Evolutionary conservation across 164 flowering plant genomes (phyloP), one percentile per base, ranked within the genome.

Genomic region (Hamamelis virginiana): DNA sequence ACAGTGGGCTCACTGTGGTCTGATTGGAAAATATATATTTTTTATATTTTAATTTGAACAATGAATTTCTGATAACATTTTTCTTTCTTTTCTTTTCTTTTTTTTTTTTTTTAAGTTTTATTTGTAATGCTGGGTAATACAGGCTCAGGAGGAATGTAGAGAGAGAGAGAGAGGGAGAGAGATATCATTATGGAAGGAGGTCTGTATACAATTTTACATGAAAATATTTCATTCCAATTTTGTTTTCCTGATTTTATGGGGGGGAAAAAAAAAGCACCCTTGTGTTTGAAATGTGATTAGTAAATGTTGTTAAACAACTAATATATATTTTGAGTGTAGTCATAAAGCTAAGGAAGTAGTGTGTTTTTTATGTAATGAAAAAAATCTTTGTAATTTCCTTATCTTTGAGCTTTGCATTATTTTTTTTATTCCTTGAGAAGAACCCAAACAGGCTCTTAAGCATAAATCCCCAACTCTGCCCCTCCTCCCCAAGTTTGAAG

Each of bases 1-100:
- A 80, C 81, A 77, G 66, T 77, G 88, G 68, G 45, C 65, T 74
- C 45, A 78, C 87, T 27, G 75, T 79, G 27, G 79, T 84, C 44
- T 78, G 68, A 74, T 64, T 60, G 12, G 50, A 15, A 59, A 70
- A 8, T 25, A 65, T 25, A 60, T 18, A 38, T 59, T 33, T 15
- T 26, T 62, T 26, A 67, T 8, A 2, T 50, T 59, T 0, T 18
- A 18, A 59, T 65, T 38, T 67, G 23, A 45, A 70, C 55, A 28
- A 21, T 64, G 64, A 62, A 69, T 62, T 48, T 44, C 28, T 43
- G 51, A 62, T 28, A 41, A 18, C 16, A 5, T n/a, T 62, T 55
- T 62, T 63, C 18, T 19, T 8, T n/a, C 51, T 38, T 55, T 56
- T 59, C 28, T 25, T 63, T 14, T 19, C 4, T n/a, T 59, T 38